Base-by-base conservation (phyloP, 129 eudicot species). In the Daucus carota region DNA sequence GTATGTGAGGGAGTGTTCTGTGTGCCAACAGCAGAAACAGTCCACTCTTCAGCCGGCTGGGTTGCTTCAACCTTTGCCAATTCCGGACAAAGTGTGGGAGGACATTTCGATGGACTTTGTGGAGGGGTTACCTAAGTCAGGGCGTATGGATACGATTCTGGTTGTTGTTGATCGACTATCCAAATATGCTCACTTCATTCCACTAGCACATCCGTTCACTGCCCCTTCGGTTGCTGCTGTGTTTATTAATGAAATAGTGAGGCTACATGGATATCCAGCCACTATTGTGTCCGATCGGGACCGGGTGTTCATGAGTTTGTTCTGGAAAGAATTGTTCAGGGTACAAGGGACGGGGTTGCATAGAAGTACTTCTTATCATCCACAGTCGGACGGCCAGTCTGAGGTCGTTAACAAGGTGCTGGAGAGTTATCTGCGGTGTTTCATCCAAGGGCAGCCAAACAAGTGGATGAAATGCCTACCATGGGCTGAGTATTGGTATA, bases 151-250 rank as follows among this genome's bases (percentile, higher is more conserved):
- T 0, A 22, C 32, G 0, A 47, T 74, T 2, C 6, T 50, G 46
- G 72, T 59, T 8, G 72, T 82, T 2, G 76, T 82, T 5, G 85
- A 82, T 60, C 41, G 76, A 7, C 57, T 73, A 2, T 46, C 31
- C 7, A 82, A 77, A 28, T 77, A 72, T n/a, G 68, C 40, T 0
- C 79, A 82, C 24, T 82, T 82, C 44, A 42, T 82, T 0, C 34
- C 70, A 8, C 7, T 82, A n/a, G n/a, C 1, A 0, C 79, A 73
- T 8, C 79, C 85, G 1, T 81, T 26, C 16, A 0, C 73, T 3
- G 31, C 80, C 3, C 4, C 2, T 1, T 11, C 31, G 1, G 40
- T 70, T 13, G 86, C 86, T 0, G 17, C 11, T 9, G 38, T 26
- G 3, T 84, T 43, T 50, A 36, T 70, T 47, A 80, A 76, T 5